phyloP scores from a whole-genome alignment of 139 green algal species.

The Pedinophyceae sp. region DNA sequence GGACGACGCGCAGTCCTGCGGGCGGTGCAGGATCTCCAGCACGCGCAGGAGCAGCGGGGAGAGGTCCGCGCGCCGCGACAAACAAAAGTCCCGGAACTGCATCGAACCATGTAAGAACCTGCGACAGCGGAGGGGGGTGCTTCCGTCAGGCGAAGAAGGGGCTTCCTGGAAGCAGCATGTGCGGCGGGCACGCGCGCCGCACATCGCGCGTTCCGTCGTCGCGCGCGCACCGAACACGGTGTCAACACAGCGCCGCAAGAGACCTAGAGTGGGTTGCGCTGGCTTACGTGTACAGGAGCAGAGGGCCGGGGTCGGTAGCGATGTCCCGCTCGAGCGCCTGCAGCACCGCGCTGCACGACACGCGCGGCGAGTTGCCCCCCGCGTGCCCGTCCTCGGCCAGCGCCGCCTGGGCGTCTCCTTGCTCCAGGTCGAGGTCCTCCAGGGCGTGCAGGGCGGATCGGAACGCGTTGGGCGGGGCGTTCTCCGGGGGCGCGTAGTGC shows the following conservation, averaged over 20 bases:
- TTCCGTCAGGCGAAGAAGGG: background rate
- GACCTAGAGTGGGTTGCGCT: too few relatives aligned
- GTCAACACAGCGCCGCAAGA: too few relatives aligned
- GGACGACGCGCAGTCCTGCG: slow-evolving; percentile 12
- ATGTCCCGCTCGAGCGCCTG: background rate
- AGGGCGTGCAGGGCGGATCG: slow-evolving; percentile 11
- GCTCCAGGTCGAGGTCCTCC: slow-evolving; percentile 9
- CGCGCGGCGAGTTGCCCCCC: too few relatives aligned
- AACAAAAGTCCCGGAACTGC: background rate
- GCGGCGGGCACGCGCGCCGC: background rate
- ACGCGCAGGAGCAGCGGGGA: slow-evolving; percentile 21
- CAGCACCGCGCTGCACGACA: background rate
- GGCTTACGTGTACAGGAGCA: too few relatives aligned
- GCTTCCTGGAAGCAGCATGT: slow-evolving; percentile 9
- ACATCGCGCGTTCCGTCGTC: too few relatives aligned
- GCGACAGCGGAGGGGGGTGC: background rate
- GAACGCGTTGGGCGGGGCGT: slow-evolving; percentile 31
- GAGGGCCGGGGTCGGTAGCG: too few relatives aligned
- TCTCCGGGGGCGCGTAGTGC: slow-evolving; percentile 26
- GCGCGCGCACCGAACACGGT: too few relatives aligned
- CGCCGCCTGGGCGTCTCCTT: slow-evolving; percentile 5
- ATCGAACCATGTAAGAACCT: background rate
- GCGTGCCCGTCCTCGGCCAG: background rate
- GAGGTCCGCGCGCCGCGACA: slow-evolving; percentile 25
- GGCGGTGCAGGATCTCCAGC: slow-evolving; percentile 17